A percentile compares a stretch with the other conserved stretches of the same genome.
Conservation (phyloP, 2,329 filamentous ascomycete genomes). For the Talaromyces sp. region DNA sequence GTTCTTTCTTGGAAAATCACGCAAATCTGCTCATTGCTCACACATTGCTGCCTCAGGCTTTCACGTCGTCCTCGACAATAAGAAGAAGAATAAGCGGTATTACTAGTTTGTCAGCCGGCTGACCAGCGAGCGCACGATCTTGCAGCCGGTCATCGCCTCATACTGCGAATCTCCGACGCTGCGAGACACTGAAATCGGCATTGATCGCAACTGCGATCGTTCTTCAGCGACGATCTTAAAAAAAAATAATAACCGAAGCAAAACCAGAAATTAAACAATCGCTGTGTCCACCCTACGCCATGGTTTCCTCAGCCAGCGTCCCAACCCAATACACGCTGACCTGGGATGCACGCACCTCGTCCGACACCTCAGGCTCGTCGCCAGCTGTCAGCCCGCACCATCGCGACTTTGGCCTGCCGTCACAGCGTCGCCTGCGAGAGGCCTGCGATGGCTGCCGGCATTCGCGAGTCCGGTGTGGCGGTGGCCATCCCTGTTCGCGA, state of each 20-base stretch:
- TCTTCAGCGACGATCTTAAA: neutral
- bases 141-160: neutral
- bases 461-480: neutral
- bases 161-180: neutral
- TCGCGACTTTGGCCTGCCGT: neutral
- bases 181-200: neutral
- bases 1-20: neutral
- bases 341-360: neutral
- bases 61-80: neutral
- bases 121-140: neutral
- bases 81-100: neutral
- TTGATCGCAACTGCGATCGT: neutral
- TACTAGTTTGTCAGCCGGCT: neutral
- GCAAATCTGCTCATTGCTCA: neutral
- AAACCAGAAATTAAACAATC: neutral
- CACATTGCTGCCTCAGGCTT: neutral
- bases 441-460: constrained; percentile 1
- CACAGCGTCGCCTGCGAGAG: neutral
- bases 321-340: neutral
- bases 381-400: neutral
- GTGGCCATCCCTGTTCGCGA: neutral
- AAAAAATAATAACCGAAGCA: too few relatives aligned
- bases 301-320: neutral
- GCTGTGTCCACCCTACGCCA: neutral
- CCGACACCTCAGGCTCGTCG: neutral